phyloP scores from a whole-genome alignment of 768 basidiomycete species.

The Mycena sanguinolenta region DNA sequence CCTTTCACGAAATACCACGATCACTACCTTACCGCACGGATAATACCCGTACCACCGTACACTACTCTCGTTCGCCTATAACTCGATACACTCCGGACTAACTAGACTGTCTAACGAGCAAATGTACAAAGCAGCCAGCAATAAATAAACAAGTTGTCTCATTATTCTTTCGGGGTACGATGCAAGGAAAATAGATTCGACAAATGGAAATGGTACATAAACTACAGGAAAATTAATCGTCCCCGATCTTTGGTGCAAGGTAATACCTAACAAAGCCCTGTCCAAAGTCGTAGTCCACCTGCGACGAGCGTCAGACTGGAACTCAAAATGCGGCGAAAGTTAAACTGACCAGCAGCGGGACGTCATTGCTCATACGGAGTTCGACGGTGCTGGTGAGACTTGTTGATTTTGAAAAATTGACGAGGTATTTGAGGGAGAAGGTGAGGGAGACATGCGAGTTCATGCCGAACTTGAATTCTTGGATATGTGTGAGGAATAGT shows the following conservation, averaged over 20 bases:
- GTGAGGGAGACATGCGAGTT: constrained; percentile 92
- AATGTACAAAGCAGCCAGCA: not conserved
- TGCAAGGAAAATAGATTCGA: constrained; percentile 15
- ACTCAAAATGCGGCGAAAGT: constrained; percentile 7
- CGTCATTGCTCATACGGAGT: constrained; percentile 93
- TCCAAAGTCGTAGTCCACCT: constrained; percentile 92
- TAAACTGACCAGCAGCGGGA: constrained; percentile 82
- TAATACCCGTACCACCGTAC: not conserved
- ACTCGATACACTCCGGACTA: not conserved
- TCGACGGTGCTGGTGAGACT: constrained; percentile 79
- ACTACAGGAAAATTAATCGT: constrained; percentile 62
- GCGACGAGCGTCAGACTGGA: constrained; percentile 8
- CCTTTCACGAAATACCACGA: not conserved
- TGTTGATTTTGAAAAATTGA: constrained; percentile 94
- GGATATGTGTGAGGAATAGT: constrained; percentile 35
- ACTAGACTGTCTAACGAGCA: not conserved
- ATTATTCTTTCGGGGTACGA: not conserved
- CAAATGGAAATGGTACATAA: constrained; percentile 31
- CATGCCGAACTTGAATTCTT: constrained; percentile 83
- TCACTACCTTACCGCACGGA: constrained; percentile 4
- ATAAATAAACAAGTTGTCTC: not conserved
- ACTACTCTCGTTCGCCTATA: not conserved
- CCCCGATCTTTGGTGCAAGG: constrained; percentile 95
- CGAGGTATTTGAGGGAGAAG: constrained; percentile 96
- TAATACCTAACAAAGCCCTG: constrained; percentile 94